Conservation (phyloP, 768 basidiomycete genomes). For the Naganishia friedmannii region DNA sequence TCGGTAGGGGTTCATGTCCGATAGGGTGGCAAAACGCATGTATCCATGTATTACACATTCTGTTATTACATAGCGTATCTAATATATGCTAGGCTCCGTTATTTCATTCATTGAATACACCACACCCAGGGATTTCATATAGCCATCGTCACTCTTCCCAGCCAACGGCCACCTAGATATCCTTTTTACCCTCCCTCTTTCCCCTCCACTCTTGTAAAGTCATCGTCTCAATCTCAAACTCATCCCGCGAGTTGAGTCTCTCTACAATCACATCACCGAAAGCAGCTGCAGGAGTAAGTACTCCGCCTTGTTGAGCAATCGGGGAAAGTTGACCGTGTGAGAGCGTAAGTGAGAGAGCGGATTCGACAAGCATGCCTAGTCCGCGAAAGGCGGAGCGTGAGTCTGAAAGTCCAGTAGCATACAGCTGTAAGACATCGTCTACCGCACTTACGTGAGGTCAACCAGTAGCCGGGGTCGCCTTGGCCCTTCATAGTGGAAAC, state of each 20-base stretch:
- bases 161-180: slow-evolving; percentile 12
- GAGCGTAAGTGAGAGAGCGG: slow-evolving; percentile 68
- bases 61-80: background rate
- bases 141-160: background rate
- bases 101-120: too few relatives aligned
- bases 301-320: slow-evolving; percentile 65
- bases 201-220: slow-evolving; percentile 27
- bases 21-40: background rate
- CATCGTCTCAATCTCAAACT: slow-evolving; percentile 35
- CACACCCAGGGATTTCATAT: background rate
- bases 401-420: too few relatives aligned
- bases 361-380: slow-evolving; percentile 72
- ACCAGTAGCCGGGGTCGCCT: slow-evolving; percentile 64
- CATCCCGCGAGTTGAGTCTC: slow-evolving; percentile 56
- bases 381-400: background rate
- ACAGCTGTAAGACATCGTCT: too few relatives aligned
- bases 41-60: too few relatives aligned
- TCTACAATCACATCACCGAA: slow-evolving; percentile 66
- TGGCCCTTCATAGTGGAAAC: slow-evolving; percentile 64
- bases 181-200: slow-evolving; percentile 21
- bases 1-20: background rate
- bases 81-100: background rate
- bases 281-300: slow-evolving; percentile 78
- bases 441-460: slow-evolving; percentile 44
- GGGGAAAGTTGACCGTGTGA: slow-evolving; percentile 59